Evolutionary conservation across 2,329 filamentous ascomycete species (phyloP).

Genomic region (Colletotrichum limetticola): DNA sequence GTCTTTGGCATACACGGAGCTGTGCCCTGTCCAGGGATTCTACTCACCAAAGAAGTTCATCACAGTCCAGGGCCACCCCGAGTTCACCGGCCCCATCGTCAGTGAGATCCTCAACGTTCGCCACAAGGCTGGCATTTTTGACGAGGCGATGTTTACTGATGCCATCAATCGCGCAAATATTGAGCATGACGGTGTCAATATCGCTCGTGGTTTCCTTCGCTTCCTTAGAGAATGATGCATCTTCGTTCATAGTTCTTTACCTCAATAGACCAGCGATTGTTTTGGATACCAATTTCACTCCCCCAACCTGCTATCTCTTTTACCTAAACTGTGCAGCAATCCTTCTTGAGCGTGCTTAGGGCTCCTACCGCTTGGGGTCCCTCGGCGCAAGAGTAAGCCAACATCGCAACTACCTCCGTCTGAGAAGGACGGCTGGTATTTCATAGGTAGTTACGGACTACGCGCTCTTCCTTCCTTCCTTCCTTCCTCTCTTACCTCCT

Average conservation of each 20-base stretch:
- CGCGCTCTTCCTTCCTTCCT: too few relatives aligned
- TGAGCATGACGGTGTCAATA: constrained; percentile 81
- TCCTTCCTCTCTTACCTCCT: too few relatives aligned
- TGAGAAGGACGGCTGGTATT: too few relatives aligned
- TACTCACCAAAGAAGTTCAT: constrained; percentile 74
- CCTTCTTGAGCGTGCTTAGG: neutral
- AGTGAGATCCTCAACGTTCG: constrained; percentile 73
- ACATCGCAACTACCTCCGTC: neutral
- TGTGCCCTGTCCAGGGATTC: constrained; percentile 84
- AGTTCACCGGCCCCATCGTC: constrained; percentile 80
- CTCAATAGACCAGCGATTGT: constrained; percentile 29
- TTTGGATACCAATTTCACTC: neutral
- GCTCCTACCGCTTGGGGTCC: neutral
- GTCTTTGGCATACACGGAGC: constrained; percentile 70
- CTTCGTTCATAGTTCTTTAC: constrained; percentile 2
- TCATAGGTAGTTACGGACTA: too few relatives aligned
- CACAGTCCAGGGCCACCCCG: constrained; percentile 87
- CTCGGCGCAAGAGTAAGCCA: neutral
- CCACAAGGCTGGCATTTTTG: constrained; percentile 74
- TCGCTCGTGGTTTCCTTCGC: constrained; percentile 78
- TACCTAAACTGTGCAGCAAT: neutral
- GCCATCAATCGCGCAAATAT: constrained; percentile 73
- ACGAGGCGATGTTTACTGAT: constrained; percentile 74
- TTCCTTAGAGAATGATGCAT: constrained; percentile 72
- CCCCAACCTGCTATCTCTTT: neutral